These are phyloP conservation scores for Magnusiomyces clavatus DNA, from an alignment of 1,139 yeast genomes.

Conservation along the genomic window DNA sequence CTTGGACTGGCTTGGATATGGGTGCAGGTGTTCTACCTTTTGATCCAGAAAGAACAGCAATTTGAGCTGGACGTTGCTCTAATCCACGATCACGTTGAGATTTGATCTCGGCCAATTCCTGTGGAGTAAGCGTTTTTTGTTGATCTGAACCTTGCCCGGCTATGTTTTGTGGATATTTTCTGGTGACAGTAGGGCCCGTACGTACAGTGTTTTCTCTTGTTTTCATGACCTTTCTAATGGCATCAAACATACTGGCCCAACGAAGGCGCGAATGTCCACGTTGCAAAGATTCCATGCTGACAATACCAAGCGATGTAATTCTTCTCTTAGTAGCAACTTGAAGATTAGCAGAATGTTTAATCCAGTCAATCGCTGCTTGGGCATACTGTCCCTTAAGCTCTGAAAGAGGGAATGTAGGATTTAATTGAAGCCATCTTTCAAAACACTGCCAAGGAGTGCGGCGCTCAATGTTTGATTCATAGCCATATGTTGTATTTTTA, in stretches of 20 bases:
- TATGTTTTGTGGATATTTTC: slow-evolving; percentile 17
- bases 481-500: slow-evolving; percentile 54
- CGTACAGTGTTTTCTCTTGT: slow-evolving; percentile 69
- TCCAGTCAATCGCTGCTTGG: slow-evolving; percentile 79
- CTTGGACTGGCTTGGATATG: too few species aligned
- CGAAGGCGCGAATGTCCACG: slow-evolving; percentile 83
- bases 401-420: slow-evolving; percentile 74
- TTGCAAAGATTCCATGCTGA: slow-evolving; percentile 83
- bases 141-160: slow-evolving; percentile 4
- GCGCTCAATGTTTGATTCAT: slow-evolving; percentile 82
- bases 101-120: slow-evolving; percentile 63
- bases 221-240: slow-evolving; percentile 81
- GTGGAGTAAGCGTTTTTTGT: slow-evolving; percentile 49
- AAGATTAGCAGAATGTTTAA: slow-evolving; percentile 82
- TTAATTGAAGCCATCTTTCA: slow-evolving; percentile 88
- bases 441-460: slow-evolving; percentile 99
- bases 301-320: slow-evolving; percentile 76
- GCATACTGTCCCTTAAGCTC: slow-evolving; percentile 89
- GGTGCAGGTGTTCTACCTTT: too few species aligned
- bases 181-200: slow-evolving; percentile 37
- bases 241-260: slow-evolving; percentile 97
- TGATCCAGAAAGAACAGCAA: slow-evolving; percentile 72
- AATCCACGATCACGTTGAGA: slow-evolving; percentile 24
- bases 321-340: slow-evolving; percentile 84
- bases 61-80: slow-evolving; percentile 17